These are phyloP conservation scores for Salix koriyanagi DNA, from an alignment of 345 rosid genomes.

Conservation along the genomic window DNA sequence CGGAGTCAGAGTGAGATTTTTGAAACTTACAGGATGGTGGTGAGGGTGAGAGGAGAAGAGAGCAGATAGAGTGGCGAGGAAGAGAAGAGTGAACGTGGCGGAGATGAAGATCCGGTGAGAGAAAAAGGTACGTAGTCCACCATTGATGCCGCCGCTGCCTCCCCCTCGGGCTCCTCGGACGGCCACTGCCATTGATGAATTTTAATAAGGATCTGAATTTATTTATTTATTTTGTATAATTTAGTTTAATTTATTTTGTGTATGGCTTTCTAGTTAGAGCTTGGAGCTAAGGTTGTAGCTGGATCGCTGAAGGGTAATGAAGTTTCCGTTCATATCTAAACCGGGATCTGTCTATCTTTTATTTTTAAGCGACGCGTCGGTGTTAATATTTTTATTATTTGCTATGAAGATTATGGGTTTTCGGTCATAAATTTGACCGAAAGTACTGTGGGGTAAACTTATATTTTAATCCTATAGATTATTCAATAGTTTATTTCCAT, in stretches of 20 bases:
- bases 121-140: slow-evolving; percentile 55
- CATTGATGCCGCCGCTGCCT: slow-evolving; percentile 38
- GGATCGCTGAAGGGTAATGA: background rate
- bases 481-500: background rate
- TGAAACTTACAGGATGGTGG: slow-evolving; percentile 43
- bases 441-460: background rate
- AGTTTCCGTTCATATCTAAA: background rate
- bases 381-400: no score
- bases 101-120: slow-evolving; percentile 80
- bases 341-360: background rate
- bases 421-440: background rate
- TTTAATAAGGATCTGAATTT: background rate
- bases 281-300: background rate
- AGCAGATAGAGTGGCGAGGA: slow-evolving; percentile 72
- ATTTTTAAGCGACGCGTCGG: background rate
- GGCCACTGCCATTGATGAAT: slow-evolving; percentile 65
- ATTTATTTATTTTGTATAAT: no score
- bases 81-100: slow-evolving; percentile 73
- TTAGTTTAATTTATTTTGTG: background rate
- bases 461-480: background rate
- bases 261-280: background rate
- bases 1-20: no score
- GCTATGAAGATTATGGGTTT: background rate
- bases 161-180: slow-evolving; percentile 64
- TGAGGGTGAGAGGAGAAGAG: slow-evolving; percentile 51